phyloP scores from a whole-genome alignment of 2,329 filamentous ascomycete species.

The Cercospora sp. region DNA sequence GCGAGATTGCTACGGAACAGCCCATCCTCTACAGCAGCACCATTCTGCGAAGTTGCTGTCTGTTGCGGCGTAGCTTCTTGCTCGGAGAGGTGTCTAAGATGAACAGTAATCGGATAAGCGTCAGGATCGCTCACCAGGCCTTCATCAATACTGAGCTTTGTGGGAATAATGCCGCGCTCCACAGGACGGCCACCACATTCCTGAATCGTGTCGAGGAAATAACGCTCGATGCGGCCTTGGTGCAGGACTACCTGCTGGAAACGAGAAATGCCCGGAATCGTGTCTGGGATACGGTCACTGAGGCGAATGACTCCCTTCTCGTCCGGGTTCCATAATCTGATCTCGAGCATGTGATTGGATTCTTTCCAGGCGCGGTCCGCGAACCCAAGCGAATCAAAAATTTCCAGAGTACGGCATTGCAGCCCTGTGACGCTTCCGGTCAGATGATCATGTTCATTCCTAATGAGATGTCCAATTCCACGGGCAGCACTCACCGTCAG shows the following conservation, averaged over 20 bases:
- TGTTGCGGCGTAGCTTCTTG: conserved; percentile 58
- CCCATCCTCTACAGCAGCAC: conserved; percentile 49
- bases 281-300: conserved; percentile 62
- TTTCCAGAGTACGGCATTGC: conserved; percentile 47
- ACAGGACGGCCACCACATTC: conserved; percentile 57
- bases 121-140: conserved; percentile 50
- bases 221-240: conserved; percentile 69
- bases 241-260: conserved; percentile 65
- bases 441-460: too few relatives aligned
- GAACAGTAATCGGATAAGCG: conserved; percentile 62
- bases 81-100: conserved; percentile 58
- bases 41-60: conserved; percentile 38
- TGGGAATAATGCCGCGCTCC: conserved; percentile 62
- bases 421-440: conserved; percentile 33
- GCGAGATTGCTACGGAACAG: conserved; percentile 59
- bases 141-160: conserved; percentile 57
- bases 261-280: conserved; percentile 49
- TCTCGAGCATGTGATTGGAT: conserved; percentile 63
- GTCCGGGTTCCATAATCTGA: conserved; percentile 56
- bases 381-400: conserved; percentile 63
- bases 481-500: conserved; percentile 33
- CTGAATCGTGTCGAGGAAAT: conserved; percentile 34
- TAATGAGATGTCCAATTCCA: background rate
- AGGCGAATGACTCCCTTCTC: conserved; percentile 57
- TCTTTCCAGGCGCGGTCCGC: conserved; percentile 63